These are phyloP conservation scores for Podospora didyma DNA, from an alignment of 495 filamentous ascomycete species.

Conservation along the genomic window DNA sequence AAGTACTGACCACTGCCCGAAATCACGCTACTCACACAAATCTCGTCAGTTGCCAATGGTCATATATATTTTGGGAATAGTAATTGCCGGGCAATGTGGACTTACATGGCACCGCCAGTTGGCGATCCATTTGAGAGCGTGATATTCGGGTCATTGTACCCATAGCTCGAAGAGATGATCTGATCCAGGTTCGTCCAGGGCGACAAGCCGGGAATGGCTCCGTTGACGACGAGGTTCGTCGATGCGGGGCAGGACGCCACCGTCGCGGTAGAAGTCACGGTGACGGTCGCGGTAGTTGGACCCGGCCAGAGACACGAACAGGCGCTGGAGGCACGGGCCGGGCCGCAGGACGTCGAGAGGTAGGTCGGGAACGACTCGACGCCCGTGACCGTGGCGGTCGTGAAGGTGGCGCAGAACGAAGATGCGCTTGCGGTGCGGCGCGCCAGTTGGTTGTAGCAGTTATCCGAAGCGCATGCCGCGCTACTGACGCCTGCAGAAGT, in stretches of 20 bases:
- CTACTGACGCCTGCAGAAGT: background rate
- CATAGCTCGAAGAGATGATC: background rate
- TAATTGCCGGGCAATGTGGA: background rate
- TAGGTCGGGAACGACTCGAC: background rate
- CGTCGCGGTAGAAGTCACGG: background rate
- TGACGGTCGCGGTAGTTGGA: background rate
- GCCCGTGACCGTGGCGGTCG: background rate
- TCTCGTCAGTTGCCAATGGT: background rate
- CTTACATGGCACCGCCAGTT: background rate
- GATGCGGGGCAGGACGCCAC: background rate
- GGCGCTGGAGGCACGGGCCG: background rate
- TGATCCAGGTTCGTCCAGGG: background rate
- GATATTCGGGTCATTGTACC: background rate
- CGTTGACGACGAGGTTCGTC: background rate
- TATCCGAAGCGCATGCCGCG: background rate
- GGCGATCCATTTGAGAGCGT: background rate
- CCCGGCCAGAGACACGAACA: background rate
- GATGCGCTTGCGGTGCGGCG: background rate
- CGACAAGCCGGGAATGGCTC: background rate
- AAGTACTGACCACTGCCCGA: background rate
- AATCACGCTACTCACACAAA: background rate
- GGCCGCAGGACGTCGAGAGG: background rate
- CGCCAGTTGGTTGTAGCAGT: constrained; percentile 1
- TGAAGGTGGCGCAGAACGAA: background rate
- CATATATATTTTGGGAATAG: background rate